These are phyloP conservation scores for Globisporangium irregulare DNA, from an alignment of 352 stramenopile genomes.

Conservation along the genomic window DNA sequence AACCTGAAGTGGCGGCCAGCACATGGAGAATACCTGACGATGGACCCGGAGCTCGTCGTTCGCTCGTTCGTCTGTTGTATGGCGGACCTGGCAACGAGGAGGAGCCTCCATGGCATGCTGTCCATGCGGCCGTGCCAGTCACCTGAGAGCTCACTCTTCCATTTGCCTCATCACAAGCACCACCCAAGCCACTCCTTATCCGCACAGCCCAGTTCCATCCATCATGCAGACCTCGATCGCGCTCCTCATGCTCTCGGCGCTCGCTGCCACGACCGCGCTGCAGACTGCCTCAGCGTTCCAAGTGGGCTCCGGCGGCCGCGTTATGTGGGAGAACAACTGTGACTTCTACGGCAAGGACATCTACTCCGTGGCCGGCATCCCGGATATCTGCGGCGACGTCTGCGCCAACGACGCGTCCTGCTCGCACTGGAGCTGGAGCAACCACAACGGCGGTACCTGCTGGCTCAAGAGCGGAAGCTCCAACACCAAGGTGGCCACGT, in stretches of 20 bases:
- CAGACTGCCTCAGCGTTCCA: conserved; percentile 7
- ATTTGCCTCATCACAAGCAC: conserved; percentile 11
- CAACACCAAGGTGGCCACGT: background rate
- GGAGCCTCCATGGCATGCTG: background rate
- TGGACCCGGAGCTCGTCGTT: background rate
- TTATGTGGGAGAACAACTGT: conserved; percentile 24
- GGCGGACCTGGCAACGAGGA: background rate
- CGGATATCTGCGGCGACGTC: conserved; percentile 17
- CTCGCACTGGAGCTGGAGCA: conserved; percentile 44
- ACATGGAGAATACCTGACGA: background rate
- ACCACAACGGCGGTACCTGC: conserved; percentile 56
- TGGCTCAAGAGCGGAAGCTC: conserved; percentile 42
- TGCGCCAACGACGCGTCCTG: conserved; percentile 16
- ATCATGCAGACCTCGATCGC: conserved; percentile 12
- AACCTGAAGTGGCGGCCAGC: conserved; percentile 9
- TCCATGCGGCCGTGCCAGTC: background rate
- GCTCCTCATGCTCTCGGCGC: conserved; percentile 12
- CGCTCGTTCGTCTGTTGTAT: background rate
- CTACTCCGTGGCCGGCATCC: conserved; percentile 16
- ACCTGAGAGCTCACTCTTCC: conserved; percentile 11
- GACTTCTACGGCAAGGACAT: conserved; percentile 20
- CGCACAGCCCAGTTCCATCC: background rate
- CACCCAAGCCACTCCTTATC: background rate
- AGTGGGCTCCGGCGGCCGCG: conserved; percentile 11
- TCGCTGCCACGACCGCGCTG: background rate